A percentile compares a stretch with the other conserved stretches of the same genome.
phyloP scores from a whole-genome alignment of 495 filamentous ascomycete genomes.

The Talaromyces ruber region DNA sequence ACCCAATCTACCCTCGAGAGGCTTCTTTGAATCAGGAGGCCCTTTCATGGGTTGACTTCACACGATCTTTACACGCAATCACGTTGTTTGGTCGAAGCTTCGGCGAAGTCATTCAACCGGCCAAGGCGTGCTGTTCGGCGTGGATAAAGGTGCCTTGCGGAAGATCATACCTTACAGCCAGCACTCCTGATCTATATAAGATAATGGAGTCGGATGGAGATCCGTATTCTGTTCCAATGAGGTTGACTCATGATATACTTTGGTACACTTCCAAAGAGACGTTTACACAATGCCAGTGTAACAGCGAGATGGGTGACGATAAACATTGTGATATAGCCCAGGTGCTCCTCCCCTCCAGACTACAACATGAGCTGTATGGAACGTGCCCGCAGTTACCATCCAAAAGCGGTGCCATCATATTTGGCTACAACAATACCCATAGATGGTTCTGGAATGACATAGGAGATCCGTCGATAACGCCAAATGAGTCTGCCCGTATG shows the following conservation, averaged over 20 bases:
- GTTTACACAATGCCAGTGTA: neutral
- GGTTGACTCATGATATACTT: neutral
- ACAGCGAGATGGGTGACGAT: neutral
- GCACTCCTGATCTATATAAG: slow-evolving; percentile 13
- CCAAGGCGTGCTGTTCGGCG: neutral
- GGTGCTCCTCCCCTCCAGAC: neutral
- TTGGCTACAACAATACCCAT: neutral
- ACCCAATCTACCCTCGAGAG: neutral
- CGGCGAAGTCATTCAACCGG: neutral
- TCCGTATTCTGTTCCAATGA: neutral
- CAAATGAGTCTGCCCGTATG: neutral
- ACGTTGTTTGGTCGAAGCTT: neutral
- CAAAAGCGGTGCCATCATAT: neutral
- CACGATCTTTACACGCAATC: neutral
- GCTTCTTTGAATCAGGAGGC: neutral
- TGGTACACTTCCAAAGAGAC: neutral
- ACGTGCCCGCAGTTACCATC: neutral
- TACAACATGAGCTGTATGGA: neutral
- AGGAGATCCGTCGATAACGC: neutral
- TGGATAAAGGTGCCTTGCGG: neutral
- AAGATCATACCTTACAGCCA: slow-evolving; percentile 14
- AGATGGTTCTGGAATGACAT: neutral
- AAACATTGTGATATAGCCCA: neutral
- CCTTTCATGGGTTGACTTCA: neutral
- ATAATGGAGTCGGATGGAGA: slow-evolving; percentile 17